phyloP scores from a whole-genome alignment of 306 rosid genomes.

The Prunus padus region DNA sequence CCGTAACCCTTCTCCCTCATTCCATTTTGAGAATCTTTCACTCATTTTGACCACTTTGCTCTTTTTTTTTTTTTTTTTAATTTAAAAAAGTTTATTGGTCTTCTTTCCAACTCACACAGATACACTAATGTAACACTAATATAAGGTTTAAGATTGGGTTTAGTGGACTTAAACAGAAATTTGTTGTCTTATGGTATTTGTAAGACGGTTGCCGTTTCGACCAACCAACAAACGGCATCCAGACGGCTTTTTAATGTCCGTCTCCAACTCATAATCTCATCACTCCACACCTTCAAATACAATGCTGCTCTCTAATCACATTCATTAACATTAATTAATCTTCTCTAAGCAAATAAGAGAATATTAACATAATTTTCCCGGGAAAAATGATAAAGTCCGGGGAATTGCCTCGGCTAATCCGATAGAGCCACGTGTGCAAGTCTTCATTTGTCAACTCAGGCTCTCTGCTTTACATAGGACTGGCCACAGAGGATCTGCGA shows the following conservation, averaged over 20 bases:
- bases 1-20: background rate
- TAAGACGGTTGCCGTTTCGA: constrained; percentile 15
- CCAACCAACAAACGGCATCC: background rate
- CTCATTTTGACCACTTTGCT: background rate
- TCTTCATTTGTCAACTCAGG: background rate
- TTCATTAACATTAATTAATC: background rate
- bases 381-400: background rate
- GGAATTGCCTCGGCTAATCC: background rate
- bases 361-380: background rate
- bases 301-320: background rate
- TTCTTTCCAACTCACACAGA: constrained; percentile 9
- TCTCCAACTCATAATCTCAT: background rate
- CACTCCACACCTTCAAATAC: background rate
- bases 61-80: background rate
- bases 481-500: background rate
- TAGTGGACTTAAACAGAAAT: background rate
- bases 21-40: background rate
- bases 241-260: background rate
- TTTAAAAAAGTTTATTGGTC: background rate
- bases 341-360: background rate
- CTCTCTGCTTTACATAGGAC: background rate
- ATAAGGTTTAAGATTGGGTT: background rate
- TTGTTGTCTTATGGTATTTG: background rate
- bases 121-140: background rate
- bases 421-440: background rate